Evolutionary conservation across 306 rosid species (phyloP), one percentile per base, ranked within the genome.

Genomic region (Trifolium pratense): DNA sequence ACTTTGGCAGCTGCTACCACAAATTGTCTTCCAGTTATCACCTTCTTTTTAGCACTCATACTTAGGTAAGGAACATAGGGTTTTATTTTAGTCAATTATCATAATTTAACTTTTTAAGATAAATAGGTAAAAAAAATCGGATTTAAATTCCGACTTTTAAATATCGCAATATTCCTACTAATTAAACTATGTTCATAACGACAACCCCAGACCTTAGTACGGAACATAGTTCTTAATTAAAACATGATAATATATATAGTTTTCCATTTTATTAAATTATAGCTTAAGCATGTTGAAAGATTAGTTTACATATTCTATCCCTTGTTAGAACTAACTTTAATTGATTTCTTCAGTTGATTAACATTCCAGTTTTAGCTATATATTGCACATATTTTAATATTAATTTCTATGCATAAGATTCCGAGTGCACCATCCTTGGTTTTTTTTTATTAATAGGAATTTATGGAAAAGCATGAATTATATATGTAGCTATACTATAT

Each of bases 1-100:
- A 84, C 87, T 66, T 81, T 91, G 78, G 97, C 89, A 57, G 89
- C 97, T 66, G 89, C 97, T 5, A 75, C 80, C 13, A 68, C 91
- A 11, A 91, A 91, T 57, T 86, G 83, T 70, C 88, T 87, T 76
- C 97, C 92, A 3, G 91, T 78, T 48, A 89, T 86, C 39, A 89
- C 97, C n/a, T 91, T 91, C 82, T 71, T 91, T 66, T 78, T 86
- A 66, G 96, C 97, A 0, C 75, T 87, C 18, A 40, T 89, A 15
- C 80, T 91, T 40, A 73, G 92, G 97, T 88, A 79, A 0, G 32
- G 6, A 29, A 29, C 4, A 29, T 1, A 29, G 1, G 25, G 1
- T 21, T 21, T 21, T 21, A 1, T 21, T 21, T 21, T 21, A 21
- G 25, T 21, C 25, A 21, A 21, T 2, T 25, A 25, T 3, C 2